phyloP scores from a whole-genome alignment of 2,329 filamentous ascomycete genomes.

The Epichloe amarillans region DNA sequence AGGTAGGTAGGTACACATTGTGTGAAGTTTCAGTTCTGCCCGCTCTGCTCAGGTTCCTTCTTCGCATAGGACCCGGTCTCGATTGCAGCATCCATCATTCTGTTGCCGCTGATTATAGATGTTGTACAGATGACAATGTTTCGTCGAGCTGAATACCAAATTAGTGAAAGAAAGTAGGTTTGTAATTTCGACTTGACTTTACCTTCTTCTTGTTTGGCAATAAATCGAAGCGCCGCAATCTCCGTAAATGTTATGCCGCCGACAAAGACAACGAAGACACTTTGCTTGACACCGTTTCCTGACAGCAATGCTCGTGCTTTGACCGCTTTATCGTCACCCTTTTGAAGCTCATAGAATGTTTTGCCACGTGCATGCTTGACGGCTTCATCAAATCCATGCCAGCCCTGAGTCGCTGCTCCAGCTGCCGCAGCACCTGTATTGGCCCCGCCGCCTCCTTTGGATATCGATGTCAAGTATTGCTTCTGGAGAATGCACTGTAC shows the following conservation, averaged over 20 bases:
- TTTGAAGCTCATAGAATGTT: slow-evolving; percentile 86
- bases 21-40: background rate
- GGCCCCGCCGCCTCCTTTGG: slow-evolving; percentile 42
- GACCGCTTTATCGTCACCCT: slow-evolving; percentile 82
- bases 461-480: slow-evolving; percentile 60
- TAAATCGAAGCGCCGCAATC: slow-evolving; percentile 83
- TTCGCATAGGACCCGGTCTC: slow-evolving; percentile 49
- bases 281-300: slow-evolving; percentile 67
- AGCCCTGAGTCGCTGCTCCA: slow-evolving; percentile 59
- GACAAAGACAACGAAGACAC: slow-evolving; percentile 89
- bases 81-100: slow-evolving; percentile 74
- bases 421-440: slow-evolving; percentile 17
- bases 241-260: slow-evolving; percentile 96
- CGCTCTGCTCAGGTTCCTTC: slow-evolving; percentile 19
- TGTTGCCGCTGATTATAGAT: slow-evolving; percentile 77
- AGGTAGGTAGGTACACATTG: background rate
- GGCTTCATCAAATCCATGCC: slow-evolving; percentile 87
- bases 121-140: slow-evolving; percentile 90
- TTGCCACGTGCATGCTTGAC: slow-evolving; percentile 77
- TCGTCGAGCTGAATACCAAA: slow-evolving; percentile 42
- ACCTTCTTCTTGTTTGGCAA: slow-evolving; percentile 72
- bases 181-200: slow-evolving; percentile 12
- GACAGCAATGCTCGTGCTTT: slow-evolving; percentile 75
- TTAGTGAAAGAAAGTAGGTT: background rate
- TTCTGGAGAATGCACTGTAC: slow-evolving; percentile 93